A percentile compares a stretch with the other conserved stretches of the same genome.
These are phyloP conservation scores for Wallacemonas sp. DNA, from an alignment of 208 protist genomes.

Conservation along the genomic window DNA sequence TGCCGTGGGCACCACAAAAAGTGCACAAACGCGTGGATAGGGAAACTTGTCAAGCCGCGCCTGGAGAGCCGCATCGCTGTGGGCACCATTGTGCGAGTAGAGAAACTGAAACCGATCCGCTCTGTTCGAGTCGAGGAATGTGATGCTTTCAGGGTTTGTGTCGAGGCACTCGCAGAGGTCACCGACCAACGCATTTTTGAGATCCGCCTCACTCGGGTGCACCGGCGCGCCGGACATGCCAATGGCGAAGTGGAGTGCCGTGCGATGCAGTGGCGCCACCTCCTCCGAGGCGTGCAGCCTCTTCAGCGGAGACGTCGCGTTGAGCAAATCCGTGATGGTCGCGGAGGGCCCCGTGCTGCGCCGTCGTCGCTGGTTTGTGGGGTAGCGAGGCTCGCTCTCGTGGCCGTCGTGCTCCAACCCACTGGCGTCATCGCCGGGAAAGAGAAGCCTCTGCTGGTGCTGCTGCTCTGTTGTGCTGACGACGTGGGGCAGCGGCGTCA, in stretches of 20 bases:
- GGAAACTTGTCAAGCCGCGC: not conserved
- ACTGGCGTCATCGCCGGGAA: not conserved
- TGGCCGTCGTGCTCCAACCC: not conserved
- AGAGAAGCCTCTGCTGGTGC: not conserved
- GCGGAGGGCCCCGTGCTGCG: not conserved
- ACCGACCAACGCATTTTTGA: not conserved
- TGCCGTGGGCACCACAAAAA: not conserved
- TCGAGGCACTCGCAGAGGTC: constrained; percentile 15
- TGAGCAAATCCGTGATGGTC: constrained; percentile 7
- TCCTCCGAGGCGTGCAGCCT: constrained; percentile 6
- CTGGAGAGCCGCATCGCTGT: constrained; percentile 10
- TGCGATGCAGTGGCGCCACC: constrained; percentile 1
- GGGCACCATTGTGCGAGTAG: not conserved
- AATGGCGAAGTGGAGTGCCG: constrained; percentile 13
- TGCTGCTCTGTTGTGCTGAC: not conserved
- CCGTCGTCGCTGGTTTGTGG: constrained; percentile 7
- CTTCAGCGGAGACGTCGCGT: not conserved
- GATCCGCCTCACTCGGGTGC: not conserved
- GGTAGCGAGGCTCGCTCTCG: constrained; percentile 8
- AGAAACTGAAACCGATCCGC: constrained; percentile 13
- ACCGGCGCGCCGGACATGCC: constrained; percentile 9
- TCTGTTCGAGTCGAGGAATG: constrained; percentile 5
- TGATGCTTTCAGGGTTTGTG: not conserved
- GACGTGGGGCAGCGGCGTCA: too few relatives aligned
- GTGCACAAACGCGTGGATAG: constrained; percentile 14